phyloP scores from a whole-genome alignment of 192 early-diverging fungal genomes.

The Coemansia sp. region DNA sequence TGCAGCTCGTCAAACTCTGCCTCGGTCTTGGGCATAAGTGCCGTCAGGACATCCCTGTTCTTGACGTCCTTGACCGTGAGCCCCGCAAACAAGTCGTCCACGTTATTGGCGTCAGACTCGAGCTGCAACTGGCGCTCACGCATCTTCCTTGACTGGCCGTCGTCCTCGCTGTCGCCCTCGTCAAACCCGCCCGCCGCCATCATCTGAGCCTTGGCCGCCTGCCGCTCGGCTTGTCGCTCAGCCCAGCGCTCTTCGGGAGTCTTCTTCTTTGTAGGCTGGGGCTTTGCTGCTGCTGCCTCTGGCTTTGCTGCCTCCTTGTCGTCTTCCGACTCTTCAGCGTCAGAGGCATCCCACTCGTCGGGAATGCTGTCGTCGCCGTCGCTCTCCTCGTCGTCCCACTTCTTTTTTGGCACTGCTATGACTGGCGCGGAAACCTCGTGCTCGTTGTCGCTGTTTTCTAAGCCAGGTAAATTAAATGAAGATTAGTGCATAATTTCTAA shows the following conservation, averaged over 20 bases:
- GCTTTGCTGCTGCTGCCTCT: constrained; percentile 22
- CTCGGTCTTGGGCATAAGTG: constrained; percentile 62
- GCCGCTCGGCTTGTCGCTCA: constrained; percentile 54
- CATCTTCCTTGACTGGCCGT: constrained; percentile 42
- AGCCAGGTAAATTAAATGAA: neutral
- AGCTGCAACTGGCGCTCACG: constrained; percentile 59
- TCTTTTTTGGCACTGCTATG: constrained; percentile 22
- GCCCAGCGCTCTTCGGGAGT: constrained; percentile 61
- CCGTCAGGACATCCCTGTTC: constrained; percentile 29
- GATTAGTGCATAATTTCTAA: neutral
- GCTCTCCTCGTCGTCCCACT: constrained; percentile 67
- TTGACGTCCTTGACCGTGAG: constrained; percentile 55
- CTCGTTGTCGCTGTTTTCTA: constrained; percentile 15
- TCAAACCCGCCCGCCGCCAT: constrained; percentile 45
- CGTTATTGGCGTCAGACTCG: constrained; percentile 63
- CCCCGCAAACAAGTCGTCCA: constrained; percentile 65
- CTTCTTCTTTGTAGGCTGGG: constrained; percentile 38
- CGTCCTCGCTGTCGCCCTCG: constrained; percentile 47
- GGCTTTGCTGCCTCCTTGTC: constrained; percentile 32
- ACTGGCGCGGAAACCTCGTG: neutral
- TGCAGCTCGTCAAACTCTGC: constrained; percentile 67
- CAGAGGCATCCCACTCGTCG: constrained; percentile 66
- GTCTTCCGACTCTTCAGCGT: constrained; percentile 53
- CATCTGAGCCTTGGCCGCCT: constrained; percentile 30
- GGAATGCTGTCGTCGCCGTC: constrained; percentile 59